Conservation (phyloP, 345 rosid species). For the Brassica juncea region DNA sequence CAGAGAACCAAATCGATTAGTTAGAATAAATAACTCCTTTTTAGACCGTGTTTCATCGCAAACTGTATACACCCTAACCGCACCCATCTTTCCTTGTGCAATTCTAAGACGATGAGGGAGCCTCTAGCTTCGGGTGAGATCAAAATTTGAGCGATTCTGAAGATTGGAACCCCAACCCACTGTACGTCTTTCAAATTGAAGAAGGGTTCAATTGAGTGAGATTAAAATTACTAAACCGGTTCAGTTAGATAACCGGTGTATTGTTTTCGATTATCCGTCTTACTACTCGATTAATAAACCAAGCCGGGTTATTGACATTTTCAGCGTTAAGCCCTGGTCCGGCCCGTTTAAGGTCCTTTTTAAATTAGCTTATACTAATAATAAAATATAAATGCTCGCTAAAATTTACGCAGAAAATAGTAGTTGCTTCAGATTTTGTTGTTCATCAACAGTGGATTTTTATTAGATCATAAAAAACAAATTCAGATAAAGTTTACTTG, state of each 20-base stretch:
- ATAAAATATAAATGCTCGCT: background rate
- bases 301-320: background rate
- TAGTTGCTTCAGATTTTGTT: background rate
- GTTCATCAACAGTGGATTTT: conserved; percentile 9
- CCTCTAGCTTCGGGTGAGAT: conserved; percentile 20
- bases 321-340: background rate
- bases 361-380: background rate
- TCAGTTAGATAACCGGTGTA: background rate
- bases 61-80: conserved; percentile 80
- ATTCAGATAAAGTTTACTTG: background rate
- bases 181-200: too few relatives aligned
- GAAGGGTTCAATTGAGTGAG: too few relatives aligned
- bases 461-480: conserved; percentile 3
- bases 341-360: background rate
- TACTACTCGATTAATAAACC: background rate
- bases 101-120: background rate
- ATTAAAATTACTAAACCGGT: too few relatives aligned
- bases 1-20: background rate
- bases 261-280: background rate
- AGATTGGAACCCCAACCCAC: conserved; percentile 31
- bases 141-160: conserved; percentile 34
- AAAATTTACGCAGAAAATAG: background rate
- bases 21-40: background rate
- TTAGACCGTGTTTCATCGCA: conserved; percentile 79
- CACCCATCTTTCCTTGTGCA: conserved; percentile 52